These are phyloP conservation scores for Flueggea neowawraea DNA, from an alignment of 441 rosid species.

Conservation along the genomic window DNA sequence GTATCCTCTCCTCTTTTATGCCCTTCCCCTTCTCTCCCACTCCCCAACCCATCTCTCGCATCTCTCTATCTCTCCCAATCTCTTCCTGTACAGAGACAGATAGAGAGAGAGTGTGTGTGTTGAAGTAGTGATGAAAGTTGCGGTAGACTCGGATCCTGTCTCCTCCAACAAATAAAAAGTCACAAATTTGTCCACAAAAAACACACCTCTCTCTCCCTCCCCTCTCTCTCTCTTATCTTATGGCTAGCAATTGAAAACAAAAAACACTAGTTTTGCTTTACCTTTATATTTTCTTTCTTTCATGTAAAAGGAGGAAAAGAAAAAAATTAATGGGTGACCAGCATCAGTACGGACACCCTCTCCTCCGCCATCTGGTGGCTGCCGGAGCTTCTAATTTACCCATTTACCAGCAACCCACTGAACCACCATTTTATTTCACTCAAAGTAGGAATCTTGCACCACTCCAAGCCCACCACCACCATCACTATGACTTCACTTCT, in stretches of 20 bases:
- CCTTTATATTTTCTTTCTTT: too few relatives aligned
- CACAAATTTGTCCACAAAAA: neutral
- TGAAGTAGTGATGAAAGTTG: slow-evolving; percentile 35
- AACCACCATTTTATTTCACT: slow-evolving; percentile 20
- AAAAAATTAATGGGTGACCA: slow-evolving; percentile 15
- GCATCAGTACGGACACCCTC: slow-evolving; percentile 30
- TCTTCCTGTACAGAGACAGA: too few relatives aligned
- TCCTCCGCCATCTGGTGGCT: slow-evolving; percentile 37
- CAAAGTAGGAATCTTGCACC: neutral
- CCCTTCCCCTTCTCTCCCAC: too few relatives aligned
- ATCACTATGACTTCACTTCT: neutral
- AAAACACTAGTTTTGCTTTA: too few relatives aligned
- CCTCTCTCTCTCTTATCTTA: neutral
- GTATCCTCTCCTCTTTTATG: neutral
- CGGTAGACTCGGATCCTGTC: slow-evolving; percentile 73
- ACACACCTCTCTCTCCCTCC: neutral
- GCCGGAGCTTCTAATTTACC: slow-evolving; percentile 27
- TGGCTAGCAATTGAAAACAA: too few relatives aligned
- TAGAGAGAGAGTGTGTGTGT: too few relatives aligned
- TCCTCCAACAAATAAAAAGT: slow-evolving; percentile 14
- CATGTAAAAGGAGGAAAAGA: too few relatives aligned
- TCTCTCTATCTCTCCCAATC: too few relatives aligned
- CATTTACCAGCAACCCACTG: slow-evolving; percentile 17
- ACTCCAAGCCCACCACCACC: slow-evolving; percentile 1
- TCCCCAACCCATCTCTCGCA: too few relatives aligned